Conservation (phyloP, 306 rosid genomes). For the Prunus kanzakura region DNA sequence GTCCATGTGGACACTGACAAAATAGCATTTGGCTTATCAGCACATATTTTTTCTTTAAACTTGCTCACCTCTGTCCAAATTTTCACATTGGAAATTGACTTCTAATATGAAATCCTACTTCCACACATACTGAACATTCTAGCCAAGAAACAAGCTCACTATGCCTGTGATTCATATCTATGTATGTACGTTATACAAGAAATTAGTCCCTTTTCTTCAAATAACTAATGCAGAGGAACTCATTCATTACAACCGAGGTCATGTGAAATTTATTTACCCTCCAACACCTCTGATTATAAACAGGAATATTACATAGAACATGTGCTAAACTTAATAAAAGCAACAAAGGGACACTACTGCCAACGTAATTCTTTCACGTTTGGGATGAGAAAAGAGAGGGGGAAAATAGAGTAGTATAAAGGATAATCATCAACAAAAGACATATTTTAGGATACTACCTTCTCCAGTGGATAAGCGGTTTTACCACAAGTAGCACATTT, state of each 20-base stretch:
- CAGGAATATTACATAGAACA: neutral
- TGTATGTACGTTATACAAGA: no score
- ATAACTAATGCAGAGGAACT: neutral
- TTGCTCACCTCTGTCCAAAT: neutral
- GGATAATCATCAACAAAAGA: neutral
- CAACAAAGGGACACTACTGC: neutral
- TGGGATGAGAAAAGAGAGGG: neutral
- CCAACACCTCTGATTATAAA: neutral
- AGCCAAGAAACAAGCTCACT: neutral
- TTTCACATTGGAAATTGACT: neutral
- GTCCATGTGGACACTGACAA: neutral
- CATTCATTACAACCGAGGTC: neutral
- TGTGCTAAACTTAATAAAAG: neutral
- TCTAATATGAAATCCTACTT: neutral
- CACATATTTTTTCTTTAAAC: neutral
- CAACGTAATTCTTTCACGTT: neutral
- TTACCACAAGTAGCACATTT: slow-evolving; percentile 93
- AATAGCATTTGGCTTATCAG: neutral
- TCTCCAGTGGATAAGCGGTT: slow-evolving; percentile 93
- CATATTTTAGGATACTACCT: slow-evolving; percentile 45
- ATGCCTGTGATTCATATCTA: neutral
- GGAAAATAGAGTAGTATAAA: neutral
- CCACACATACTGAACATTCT: neutral
- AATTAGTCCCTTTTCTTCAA: neutral
- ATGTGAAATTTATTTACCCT: neutral